A percentile compares a stretch with the other conserved stretches of the same genome.
Evolutionary conservation across 495 filamentous ascomycete genomes (phyloP).

Genomic region (Hypoxylon lenormandii): DNA sequence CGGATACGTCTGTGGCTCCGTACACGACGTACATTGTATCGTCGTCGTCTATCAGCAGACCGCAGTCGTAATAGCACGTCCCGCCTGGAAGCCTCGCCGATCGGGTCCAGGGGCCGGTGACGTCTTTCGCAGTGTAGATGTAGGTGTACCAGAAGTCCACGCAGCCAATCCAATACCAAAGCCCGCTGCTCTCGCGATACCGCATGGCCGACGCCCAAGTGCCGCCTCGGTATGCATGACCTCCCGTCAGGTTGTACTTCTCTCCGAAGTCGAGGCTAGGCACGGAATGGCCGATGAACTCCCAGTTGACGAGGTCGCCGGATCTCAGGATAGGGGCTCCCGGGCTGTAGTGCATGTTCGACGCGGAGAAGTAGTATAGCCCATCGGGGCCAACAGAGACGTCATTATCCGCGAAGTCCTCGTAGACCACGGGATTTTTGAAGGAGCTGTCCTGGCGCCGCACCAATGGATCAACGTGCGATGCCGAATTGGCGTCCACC

Average conservation of each 20-base stretch:
- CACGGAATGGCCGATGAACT: constrained; percentile 65
- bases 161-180: constrained; percentile 70
- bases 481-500: too few relatives aligned
- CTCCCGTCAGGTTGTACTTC: constrained; percentile 62
- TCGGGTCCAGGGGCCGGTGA: constrained; percentile 41
- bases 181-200: constrained; percentile 59
- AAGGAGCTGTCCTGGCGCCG: constrained; percentile 29
- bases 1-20: constrained; percentile 61
- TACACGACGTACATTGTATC: constrained; percentile 70
- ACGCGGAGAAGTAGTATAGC: constrained; percentile 66
- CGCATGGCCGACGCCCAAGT: constrained; percentile 68
- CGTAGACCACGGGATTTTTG: constrained; percentile 47
- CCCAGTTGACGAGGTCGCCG: constrained; percentile 69
- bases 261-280: constrained; percentile 62
- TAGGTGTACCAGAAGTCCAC: constrained; percentile 60
- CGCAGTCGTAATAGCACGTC: constrained; percentile 70
- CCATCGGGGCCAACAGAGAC: constrained; percentile 45
- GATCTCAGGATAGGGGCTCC: constrained; percentile 70
- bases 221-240: constrained; percentile 63
- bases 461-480: too few relatives aligned
- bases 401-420: constrained; percentile 51
- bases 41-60: constrained; percentile 68
- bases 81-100: constrained; percentile 28
- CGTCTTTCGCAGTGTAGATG: constrained; percentile 61
- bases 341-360: constrained; percentile 69